Evolutionary conservation across 148 eudicot genomes (phyloP).

Genomic region (Camellia japonica): DNA sequence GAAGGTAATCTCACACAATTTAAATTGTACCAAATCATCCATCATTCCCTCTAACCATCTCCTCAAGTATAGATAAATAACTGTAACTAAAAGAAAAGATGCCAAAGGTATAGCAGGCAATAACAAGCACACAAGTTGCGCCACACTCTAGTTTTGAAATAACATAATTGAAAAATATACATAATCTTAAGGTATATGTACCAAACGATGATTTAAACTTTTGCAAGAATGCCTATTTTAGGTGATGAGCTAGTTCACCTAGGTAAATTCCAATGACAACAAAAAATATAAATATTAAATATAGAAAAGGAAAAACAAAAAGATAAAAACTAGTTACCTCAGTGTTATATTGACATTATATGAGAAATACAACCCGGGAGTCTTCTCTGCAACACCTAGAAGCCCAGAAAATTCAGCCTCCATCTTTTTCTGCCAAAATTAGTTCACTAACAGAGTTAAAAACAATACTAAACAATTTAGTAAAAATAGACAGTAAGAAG

Average conservation of each 20-base stretch:
- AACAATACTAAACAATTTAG: slow-evolving; percentile 5
- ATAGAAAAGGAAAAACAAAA: neutral
- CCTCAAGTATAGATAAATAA: neutral
- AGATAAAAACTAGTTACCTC: slow-evolving; percentile 47
- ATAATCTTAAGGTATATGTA: too few species aligned
- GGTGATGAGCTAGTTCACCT: too few species aligned
- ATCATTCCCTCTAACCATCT: neutral
- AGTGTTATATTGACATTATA: slow-evolving; percentile 90
- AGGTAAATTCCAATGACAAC: too few species aligned
- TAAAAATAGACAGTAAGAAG: neutral
- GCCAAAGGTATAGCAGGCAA: too few species aligned
- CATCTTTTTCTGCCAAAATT: slow-evolving; percentile 77
- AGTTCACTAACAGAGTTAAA: slow-evolving; percentile 14
- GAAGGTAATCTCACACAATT: neutral
- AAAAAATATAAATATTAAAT: too few species aligned
- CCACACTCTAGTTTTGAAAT: too few species aligned
- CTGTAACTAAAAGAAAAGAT: too few species aligned
- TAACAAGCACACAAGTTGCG: too few species aligned
- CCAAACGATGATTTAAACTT: too few species aligned
- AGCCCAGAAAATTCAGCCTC: slow-evolving; percentile 75
- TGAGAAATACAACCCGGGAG: slow-evolving; percentile 81
- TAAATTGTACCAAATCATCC: neutral
- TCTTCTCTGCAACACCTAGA: slow-evolving; percentile 66
- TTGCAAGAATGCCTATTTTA: too few species aligned
- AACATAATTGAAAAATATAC: too few species aligned